Percentiles rank a stretch among this genome's conserved stretches.
Conservation (phyloP, 371 early-diverging fungal genomes). For the Mucor velutinosus region DNA sequence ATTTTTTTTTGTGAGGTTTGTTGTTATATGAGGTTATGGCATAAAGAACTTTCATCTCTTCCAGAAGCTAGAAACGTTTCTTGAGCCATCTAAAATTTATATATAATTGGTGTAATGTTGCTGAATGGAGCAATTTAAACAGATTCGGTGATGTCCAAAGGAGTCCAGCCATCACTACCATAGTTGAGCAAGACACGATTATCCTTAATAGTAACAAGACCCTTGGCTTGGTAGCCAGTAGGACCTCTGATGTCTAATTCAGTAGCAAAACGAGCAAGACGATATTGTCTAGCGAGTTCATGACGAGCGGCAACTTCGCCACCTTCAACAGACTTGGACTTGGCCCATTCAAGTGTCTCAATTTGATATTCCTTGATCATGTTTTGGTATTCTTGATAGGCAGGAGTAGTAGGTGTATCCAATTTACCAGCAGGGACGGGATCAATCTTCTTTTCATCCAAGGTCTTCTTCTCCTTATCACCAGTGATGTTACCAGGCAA, state of each 20-base stretch:
- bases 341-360: slow-evolving; percentile 34
- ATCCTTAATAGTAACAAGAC: slow-evolving; percentile 18
- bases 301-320: slow-evolving; percentile 14
- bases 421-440: slow-evolving; percentile 35
- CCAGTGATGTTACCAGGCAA: slow-evolving; percentile 40
- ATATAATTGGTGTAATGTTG: neutral
- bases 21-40: neutral
- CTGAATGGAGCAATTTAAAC: slow-evolving; percentile 15
- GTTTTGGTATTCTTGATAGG: slow-evolving; percentile 23
- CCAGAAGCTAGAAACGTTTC: neutral
- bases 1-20: no score
- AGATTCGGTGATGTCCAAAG: slow-evolving; percentile 31
- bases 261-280: slow-evolving; percentile 25
- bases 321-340: slow-evolving; percentile 11
- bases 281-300: slow-evolving; percentile 28
- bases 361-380: slow-evolving; percentile 20
- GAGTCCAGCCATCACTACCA: slow-evolving; percentile 23
- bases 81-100: neutral
- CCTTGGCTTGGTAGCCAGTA: slow-evolving; percentile 29
- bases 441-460: slow-evolving; percentile 27
- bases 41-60: neutral
- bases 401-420: slow-evolving; percentile 19
- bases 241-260: slow-evolving; percentile 29
- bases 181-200: slow-evolving; percentile 29
- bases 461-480: slow-evolving; percentile 27